A percentile compares a stretch with the other conserved stretches of the same genome.
These are phyloP conservation scores for Sporothrix humicola DNA, from an alignment of 2,329 filamentous ascomycete species.

Conservation along the genomic window DNA sequence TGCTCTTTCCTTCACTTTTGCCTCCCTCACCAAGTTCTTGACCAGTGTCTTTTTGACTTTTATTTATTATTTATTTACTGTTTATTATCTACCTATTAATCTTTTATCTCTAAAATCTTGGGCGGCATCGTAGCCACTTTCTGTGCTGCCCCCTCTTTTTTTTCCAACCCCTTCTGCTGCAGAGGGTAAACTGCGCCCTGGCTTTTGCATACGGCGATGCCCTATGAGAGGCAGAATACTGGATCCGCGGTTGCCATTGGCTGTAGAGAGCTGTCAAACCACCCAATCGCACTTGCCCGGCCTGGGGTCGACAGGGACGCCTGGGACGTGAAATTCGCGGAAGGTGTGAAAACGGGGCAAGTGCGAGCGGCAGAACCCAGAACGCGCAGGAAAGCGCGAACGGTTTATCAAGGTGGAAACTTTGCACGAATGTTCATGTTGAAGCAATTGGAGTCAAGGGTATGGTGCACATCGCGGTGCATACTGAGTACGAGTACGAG, in stretches of 20 bases:
- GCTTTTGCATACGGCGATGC: constrained; percentile 46
- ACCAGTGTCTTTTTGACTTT: background rate
- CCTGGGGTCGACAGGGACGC: constrained; percentile 9
- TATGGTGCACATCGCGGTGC: background rate
- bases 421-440: background rate
- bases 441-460: background rate
- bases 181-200: constrained; percentile 41
- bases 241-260: constrained; percentile 45
- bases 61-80: background rate
- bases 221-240: constrained; percentile 47
- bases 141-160: constrained; percentile 16
- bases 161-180: constrained; percentile 22
- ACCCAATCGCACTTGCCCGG: constrained; percentile 36
- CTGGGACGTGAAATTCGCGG: constrained; percentile 2
- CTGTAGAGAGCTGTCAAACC: constrained; percentile 35
- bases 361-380: constrained; percentile 9
- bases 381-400: background rate
- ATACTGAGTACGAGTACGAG: constrained; percentile 14
- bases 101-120: constrained; percentile 8
- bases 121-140: constrained; percentile 7
- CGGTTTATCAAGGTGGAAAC: background rate
- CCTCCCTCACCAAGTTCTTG: background rate
- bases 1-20: constrained; percentile 14
- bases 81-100: background rate
- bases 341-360: constrained; percentile 19